These are phyloP conservation scores for Leccinum imitatum DNA, from an alignment of 768 basidiomycete species.

Conservation along the genomic window DNA sequence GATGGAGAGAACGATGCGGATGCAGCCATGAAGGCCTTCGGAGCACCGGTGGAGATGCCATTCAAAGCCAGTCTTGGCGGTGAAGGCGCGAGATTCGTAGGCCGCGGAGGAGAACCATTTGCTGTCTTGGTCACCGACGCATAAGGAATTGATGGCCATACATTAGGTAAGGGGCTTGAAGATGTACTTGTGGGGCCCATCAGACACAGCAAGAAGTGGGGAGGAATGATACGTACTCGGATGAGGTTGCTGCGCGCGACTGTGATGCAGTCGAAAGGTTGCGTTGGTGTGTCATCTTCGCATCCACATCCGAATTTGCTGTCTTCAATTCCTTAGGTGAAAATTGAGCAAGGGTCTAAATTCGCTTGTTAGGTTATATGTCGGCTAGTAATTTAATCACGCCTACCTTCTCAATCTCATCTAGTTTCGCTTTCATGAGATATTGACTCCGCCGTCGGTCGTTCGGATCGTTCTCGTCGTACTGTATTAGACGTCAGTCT, in stretches of 20 bases:
- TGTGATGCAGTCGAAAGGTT: conserved; percentile 17
- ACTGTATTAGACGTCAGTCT: conserved; percentile 40
- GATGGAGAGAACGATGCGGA: conserved; percentile 15
- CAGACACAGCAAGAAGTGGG: conserved; percentile 10
- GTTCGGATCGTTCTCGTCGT: conserved; percentile 68
- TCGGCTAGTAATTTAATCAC: conserved; percentile 8
- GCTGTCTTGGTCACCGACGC: conserved; percentile 31
- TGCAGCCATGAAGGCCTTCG: conserved; percentile 43
- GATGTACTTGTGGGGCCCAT: conserved; percentile 10
- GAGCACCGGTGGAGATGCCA: conserved; percentile 62
- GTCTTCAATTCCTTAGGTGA: conserved; percentile 50
- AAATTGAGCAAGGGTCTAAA: conserved; percentile 61
- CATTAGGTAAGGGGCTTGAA: conserved; percentile 17
- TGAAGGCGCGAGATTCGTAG: conserved; percentile 40
- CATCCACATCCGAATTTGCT: conserved; percentile 20
- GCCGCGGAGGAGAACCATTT: conserved; percentile 21
- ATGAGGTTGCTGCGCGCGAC: conserved; percentile 5
- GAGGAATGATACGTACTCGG: conserved; percentile 23
- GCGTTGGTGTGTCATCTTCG: conserved; percentile 20
- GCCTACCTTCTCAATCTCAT: conserved; percentile 73
- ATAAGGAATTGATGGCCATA: conserved; percentile 49
- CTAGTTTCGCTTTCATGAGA: conserved; percentile 70
- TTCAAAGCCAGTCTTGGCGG: conserved; percentile 67
- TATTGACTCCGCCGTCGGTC: conserved; percentile 75
- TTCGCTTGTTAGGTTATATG: conserved; percentile 13